A percentile compares a stretch with the other conserved stretches of the same genome.
phyloP scores from a whole-genome alignment of 169 alveolate species.

The Eimeria acervulina region DNA sequence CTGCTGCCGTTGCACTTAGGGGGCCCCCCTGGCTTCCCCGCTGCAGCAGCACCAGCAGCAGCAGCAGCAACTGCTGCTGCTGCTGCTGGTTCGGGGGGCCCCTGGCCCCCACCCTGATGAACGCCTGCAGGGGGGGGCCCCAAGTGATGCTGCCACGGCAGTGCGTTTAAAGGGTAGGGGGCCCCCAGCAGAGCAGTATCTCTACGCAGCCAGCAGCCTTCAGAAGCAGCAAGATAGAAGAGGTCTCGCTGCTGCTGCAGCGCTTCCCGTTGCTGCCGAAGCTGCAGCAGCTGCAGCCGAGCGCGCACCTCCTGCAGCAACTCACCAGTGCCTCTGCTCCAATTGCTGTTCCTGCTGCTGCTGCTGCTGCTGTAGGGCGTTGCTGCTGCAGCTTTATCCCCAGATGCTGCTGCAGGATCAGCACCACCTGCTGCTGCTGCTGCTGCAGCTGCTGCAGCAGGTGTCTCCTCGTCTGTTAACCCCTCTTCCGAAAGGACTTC shows the following conservation, averaged over 20 bases:
- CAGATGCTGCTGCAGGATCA: too few relatives aligned
- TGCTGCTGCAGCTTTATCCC: not conserved
- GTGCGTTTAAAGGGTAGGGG: conserved; percentile 8
- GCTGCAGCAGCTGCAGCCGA: conserved; percentile 52
- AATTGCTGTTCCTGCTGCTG: not conserved
- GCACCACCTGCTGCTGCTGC: not conserved
- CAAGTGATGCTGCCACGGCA: conserved; percentile 22
- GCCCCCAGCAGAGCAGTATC: conserved; percentile 1
- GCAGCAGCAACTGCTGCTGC: conserved; percentile 1
- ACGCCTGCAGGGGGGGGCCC: conserved; percentile 32
- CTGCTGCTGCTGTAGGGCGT: conserved; percentile 25
- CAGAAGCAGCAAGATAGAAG: conserved; percentile 15
- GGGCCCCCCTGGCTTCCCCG: conserved; percentile 17
- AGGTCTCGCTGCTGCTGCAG: not conserved
- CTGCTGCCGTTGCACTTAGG: not conserved
- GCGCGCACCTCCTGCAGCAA: conserved; percentile 47
- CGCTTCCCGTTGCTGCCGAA: conserved; percentile 41
- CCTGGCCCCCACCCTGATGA: not conserved
- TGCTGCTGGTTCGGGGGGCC: not conserved
- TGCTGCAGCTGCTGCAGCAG: conserved; percentile 25
- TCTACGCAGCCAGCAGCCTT: conserved; percentile 7
- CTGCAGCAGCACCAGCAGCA: not conserved
- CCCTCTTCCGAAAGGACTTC: conserved; percentile 13
- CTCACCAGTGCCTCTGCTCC: not conserved
- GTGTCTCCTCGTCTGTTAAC: conserved; percentile 23